Evolutionary conservation across 371 early-diverging fungal species (phyloP), one percentile per base, ranked within the genome.

Genomic region (Rhizopus arrhizus): DNA sequence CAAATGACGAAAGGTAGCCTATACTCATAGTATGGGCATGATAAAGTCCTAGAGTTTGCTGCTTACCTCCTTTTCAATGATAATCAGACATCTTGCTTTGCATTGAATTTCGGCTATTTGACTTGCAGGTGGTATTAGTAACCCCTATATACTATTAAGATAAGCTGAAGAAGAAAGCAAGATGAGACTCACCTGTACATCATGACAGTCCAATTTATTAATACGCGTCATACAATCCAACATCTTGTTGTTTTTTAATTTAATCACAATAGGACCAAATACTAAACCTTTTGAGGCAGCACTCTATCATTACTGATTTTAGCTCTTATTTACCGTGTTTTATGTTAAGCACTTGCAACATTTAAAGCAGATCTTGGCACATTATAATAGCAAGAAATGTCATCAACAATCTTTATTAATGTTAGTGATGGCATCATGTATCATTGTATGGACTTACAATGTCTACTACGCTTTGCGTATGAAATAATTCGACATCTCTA

Each of bases 21-120:
- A 69, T 15, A 53, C 9, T 50, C 4, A 13, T 31, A 43, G 13
- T 12, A 11, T 1, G 46, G 11, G 46, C n/a, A 57, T 12, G 9
- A 46, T 32, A 8, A 45, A 12, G 33, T 46, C 31, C 4, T 43
- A 13, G 13, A 8, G 13, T 45, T 3, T 45, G 6, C 0, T 13
- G 2, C 16, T 31, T 62, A 72, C 79, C 56, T 81, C 81, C 62
- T 81, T 81, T 54, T 81, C 81, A 29, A 81, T 58, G 2, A 81
- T 65, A 28, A 81, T 60, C 32, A 78, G 64, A 50, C 62, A 68
- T 28, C 64, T 59, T 7, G 81, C 78, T 22, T 52, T 55, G n/a
- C 64, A 65, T 51, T 74, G 68, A 11, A 81, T 64, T 31, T 67
- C 50, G 38, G 49, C 33, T 11, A 78, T 57, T 52, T 74, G 70